Evolutionary conservation across 306 rosid species (phyloP).

Genomic region (Cicer cuneatum): DNA sequence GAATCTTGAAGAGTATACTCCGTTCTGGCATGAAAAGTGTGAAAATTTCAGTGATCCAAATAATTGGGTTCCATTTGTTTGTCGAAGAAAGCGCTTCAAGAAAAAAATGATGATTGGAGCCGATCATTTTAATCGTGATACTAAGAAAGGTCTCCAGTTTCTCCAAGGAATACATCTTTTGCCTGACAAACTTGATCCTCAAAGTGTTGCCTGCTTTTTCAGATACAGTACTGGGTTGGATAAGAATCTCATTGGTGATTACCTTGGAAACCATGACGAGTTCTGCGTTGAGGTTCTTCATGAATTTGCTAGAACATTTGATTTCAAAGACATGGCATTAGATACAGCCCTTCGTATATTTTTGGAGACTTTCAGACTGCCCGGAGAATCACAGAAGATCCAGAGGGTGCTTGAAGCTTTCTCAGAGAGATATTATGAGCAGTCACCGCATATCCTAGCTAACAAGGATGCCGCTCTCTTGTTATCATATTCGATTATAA

Average conservation of each 20-base stretch:
- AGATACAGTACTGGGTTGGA: slow-evolving; percentile 90
- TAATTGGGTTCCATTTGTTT: slow-evolving; percentile 88
- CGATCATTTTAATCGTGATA: slow-evolving; percentile 95
- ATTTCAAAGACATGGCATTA: slow-evolving; percentile 87
- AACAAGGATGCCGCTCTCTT: slow-evolving; percentile 95
- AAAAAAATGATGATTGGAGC: slow-evolving; percentile 89
- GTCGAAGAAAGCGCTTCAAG: slow-evolving; percentile 80
- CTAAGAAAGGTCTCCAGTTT: slow-evolving; percentile 94
- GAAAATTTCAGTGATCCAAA: slow-evolving; percentile 77
- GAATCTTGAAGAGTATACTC: slow-evolving; percentile 74
- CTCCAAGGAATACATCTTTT: slow-evolving; percentile 95
- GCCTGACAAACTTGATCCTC: slow-evolving; percentile 94
- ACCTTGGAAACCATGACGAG: slow-evolving; percentile 91
- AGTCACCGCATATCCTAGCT: slow-evolving; percentile 75
- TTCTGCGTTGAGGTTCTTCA: slow-evolving; percentile 94
- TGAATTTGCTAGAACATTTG: slow-evolving; percentile 94
- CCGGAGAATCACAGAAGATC: slow-evolving; percentile 99
- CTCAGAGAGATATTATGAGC: slow-evolving; percentile 97
- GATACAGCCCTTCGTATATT: slow-evolving; percentile 89
- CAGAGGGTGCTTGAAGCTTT: slow-evolving; percentile 98
- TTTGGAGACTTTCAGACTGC: slow-evolving; percentile 92
- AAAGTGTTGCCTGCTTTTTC: slow-evolving; percentile 89
- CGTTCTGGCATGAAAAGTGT: slow-evolving; percentile 91
- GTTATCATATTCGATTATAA: slow-evolving; percentile 81
- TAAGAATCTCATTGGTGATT: slow-evolving; percentile 96